Conservation (phyloP, 2,329 filamentous ascomycete genomes). For the Davidsoniella eucalypti region DNA sequence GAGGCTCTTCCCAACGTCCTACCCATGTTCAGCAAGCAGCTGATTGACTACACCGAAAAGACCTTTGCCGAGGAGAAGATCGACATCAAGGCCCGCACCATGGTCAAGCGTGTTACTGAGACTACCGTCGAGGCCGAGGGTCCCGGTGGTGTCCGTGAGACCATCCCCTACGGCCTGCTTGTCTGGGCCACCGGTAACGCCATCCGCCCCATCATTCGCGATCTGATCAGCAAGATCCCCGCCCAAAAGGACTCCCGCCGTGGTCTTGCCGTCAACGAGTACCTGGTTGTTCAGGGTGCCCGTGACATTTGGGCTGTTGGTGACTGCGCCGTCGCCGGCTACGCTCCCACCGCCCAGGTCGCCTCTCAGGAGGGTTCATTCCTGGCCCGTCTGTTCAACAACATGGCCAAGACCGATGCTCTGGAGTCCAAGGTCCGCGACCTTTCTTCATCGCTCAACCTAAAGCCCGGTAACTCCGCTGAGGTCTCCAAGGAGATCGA, state of each 20-base stretch:
- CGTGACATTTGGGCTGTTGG: constrained; percentile 97
- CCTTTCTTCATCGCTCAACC: constrained; percentile 46
- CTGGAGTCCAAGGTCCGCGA: constrained; percentile 61
- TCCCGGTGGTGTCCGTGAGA: constrained; percentile 57
- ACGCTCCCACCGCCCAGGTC: constrained; percentile 93
- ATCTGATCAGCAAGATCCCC: constrained; percentile 81
- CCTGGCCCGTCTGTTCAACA: constrained; percentile 92
- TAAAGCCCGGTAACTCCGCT: constrained; percentile 48
- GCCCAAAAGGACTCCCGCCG: constrained; percentile 91
- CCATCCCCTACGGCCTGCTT: constrained; percentile 83
- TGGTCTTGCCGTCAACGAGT: constrained; percentile 93
- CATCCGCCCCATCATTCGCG: constrained; percentile 71
- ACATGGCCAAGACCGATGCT: constrained; percentile 85
- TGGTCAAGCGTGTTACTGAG: constrained; percentile 94
- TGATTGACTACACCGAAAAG: constrained; percentile 98
- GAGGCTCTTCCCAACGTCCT: constrained; percentile 93
- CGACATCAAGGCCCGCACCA: constrained; percentile 92
- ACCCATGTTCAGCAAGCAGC: constrained; percentile 95
- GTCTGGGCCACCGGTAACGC: constrained; percentile 98
- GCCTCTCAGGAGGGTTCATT: constrained; percentile 91
- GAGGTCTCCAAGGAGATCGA: constrained; percentile 62
- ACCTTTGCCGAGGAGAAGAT: constrained; percentile 99
- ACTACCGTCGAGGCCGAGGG: constrained; percentile 85
- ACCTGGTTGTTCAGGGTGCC: constrained; percentile 91
- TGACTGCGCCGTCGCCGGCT: constrained; percentile 93